phyloP scores from a whole-genome alignment of 768 basidiomycete genomes.

The Paxillus ammoniavirescens region DNA sequence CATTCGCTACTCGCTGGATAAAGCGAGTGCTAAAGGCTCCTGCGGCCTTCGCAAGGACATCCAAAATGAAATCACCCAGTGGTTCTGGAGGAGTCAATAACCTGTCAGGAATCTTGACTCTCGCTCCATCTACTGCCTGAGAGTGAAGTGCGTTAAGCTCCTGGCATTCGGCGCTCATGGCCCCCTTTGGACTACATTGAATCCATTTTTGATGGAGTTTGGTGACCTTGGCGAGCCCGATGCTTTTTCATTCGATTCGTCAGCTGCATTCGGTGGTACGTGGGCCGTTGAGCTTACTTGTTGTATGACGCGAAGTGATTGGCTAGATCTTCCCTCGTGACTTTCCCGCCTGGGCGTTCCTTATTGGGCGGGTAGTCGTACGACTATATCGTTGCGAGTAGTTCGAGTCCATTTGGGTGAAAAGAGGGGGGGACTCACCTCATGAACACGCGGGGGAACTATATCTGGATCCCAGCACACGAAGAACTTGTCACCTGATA shows the following conservation, averaged over 20 bases:
- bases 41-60: conserved; percentile 48
- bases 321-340: conserved; percentile 58
- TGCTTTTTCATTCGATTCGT: conserved; percentile 33
- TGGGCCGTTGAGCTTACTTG: conserved; percentile 38
- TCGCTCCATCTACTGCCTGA: conserved; percentile 65
- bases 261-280: background rate
- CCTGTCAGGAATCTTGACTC: conserved; percentile 53
- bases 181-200: conserved; percentile 51
- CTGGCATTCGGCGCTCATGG: conserved; percentile 62
- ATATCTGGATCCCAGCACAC: conserved; percentile 70
- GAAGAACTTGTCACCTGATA: conserved; percentile 59
- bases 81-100: conserved; percentile 46
- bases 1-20: conserved; percentile 25
- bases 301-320: conserved; percentile 67
- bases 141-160: conserved; percentile 72
- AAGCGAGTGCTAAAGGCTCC: conserved; percentile 46
- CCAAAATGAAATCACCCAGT: conserved; percentile 49
- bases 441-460: conserved; percentile 51
- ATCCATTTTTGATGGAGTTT: conserved; percentile 63
- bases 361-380: conserved; percentile 68
- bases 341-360: conserved; percentile 44
- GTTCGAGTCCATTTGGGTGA: background rate
- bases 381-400: conserved; percentile 36
- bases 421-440: conserved; percentile 35
- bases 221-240: conserved; percentile 55